Conservation (phyloP, 1,284 basidiomycete species). For the Ustilago vetiveriae region DNA sequence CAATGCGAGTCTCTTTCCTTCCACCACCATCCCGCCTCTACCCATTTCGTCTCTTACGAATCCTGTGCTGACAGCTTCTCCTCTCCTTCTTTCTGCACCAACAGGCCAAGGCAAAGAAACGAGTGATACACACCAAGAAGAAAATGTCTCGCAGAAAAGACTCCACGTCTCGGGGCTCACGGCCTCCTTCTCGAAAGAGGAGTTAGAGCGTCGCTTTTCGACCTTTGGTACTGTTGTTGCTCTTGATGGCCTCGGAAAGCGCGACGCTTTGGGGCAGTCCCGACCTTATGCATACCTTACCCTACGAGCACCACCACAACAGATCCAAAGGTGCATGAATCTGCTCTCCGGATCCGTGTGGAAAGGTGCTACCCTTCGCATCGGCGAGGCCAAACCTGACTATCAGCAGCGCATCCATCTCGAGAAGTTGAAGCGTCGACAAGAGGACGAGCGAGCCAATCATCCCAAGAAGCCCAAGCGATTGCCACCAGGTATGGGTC, state of each 20-base stretch:
- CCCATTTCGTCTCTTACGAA: background rate
- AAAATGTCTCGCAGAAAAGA: slow-evolving; percentile 50
- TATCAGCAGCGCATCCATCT: slow-evolving; percentile 30
- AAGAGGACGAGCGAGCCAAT: slow-evolving; percentile 21
- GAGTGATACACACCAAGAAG: slow-evolving; percentile 47
- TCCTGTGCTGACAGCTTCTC: slow-evolving; percentile 4
- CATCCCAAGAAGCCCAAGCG: slow-evolving; percentile 31
- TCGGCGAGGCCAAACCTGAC: slow-evolving; percentile 58
- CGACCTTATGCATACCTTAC: slow-evolving; percentile 56
- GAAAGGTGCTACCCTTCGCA: slow-evolving; percentile 60
- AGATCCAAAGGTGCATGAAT: slow-evolving; percentile 53
- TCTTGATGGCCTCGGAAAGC: slow-evolving; percentile 47
- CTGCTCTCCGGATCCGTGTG: slow-evolving; percentile 58
- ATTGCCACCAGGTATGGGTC: slow-evolving; percentile 44
- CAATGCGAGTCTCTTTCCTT: slow-evolving; percentile 54
- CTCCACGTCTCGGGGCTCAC: slow-evolving; percentile 62
- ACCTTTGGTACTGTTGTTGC: slow-evolving; percentile 53
- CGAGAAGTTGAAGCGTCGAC: slow-evolving; percentile 22
- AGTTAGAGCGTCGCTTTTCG: slow-evolving; percentile 51
- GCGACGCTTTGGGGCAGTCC: slow-evolving; percentile 44
- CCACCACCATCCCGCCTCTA: slow-evolving; percentile 1
- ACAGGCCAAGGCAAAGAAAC: slow-evolving; percentile 47
- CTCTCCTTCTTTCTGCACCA: background rate
- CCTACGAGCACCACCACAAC: slow-evolving; percentile 39
- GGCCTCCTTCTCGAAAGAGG: slow-evolving; percentile 47